Conservation (phyloP, 2,329 filamentous ascomycete species). For the Aspergillus spinulosporus region DNA sequence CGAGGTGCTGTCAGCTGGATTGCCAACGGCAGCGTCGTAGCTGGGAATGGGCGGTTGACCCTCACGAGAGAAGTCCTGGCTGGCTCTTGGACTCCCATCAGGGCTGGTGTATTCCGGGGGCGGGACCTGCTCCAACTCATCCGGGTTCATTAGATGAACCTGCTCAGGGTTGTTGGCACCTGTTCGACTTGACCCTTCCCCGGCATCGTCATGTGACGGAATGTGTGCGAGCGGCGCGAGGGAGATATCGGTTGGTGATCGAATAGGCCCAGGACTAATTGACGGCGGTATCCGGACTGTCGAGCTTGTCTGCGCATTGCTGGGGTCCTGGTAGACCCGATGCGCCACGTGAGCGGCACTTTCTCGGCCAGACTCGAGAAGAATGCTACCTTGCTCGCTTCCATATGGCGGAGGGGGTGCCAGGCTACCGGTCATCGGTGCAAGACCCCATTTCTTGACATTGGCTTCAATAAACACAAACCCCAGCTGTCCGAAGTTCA, state of each 20-base stretch:
- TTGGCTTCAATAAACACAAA: slow-evolving; percentile 99
- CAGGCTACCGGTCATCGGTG: slow-evolving; percentile 90
- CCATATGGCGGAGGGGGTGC: slow-evolving; percentile 96
- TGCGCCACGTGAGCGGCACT: slow-evolving; percentile 45
- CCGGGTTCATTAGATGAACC: slow-evolving; percentile 30
- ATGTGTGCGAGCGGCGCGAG: slow-evolving; percentile 79
- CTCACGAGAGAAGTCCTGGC: slow-evolving; percentile 53
- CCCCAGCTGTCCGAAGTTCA: slow-evolving; percentile 96
- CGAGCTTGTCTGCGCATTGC: slow-evolving; percentile 74
- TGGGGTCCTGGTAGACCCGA: slow-evolving; percentile 53
- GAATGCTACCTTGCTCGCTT: slow-evolving; percentile 92
- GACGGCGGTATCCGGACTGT: slow-evolving; percentile 72
- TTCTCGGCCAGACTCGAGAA: slow-evolving; percentile 79
- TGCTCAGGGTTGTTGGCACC: slow-evolving; percentile 27
- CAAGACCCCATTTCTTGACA: slow-evolving; percentile 98
- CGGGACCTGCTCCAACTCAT: slow-evolving; percentile 31
- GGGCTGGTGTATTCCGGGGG: slow-evolving; percentile 57
- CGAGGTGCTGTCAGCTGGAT: slow-evolving; percentile 20
- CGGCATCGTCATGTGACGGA: slow-evolving; percentile 65
- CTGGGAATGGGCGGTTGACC: slow-evolving; percentile 73
- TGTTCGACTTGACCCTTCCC: slow-evolving; percentile 66
- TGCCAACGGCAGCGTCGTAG: slow-evolving; percentile 71
- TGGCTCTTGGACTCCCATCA: slow-evolving; percentile 56
- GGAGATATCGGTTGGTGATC: slow-evolving; percentile 94
- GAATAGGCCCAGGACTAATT: slow-evolving; percentile 81